Evolutionary conservation across 169 alveolate genomes (phyloP), one percentile per base, ranked within the genome.

Genomic region (Plasmodium ovale): DNA sequence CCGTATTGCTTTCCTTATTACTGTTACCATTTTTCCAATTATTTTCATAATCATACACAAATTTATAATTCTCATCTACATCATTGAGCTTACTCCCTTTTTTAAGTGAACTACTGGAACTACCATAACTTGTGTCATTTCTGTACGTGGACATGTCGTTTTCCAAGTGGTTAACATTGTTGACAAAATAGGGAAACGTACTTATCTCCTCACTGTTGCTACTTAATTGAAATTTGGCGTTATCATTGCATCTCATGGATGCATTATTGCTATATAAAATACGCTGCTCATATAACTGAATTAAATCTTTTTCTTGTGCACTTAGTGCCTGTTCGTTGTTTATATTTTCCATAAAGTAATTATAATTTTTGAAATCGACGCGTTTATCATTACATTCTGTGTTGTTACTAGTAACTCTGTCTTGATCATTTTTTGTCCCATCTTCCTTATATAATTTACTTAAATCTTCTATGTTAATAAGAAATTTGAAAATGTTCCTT

Each of bases 401-500:
- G 14, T 14, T 54, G 19, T 54, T 44, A 54, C 54, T 72, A 42
- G 19, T 56, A 27, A 54, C 44, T 39, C 39, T 10, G 5, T 47
- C 29, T 29, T 29, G 31, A 35, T 72, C 29, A 44, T 51, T 54
- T 23, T 60, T 53, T 9, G 23, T n/a, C 16, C 39, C 16, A 19
- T 31, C 53, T 59, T 42, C 77, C 16, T 1, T 67, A 29, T 67
- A 39, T 42, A 67, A 35, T n/a, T 4, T 67, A 19, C 49, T 67
- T 54, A 74, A 74, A 21, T 74, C 68, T 10, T 74, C 77, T 53
- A 74, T 16, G 31, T 74, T 54, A 12, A 74, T 39, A 9, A 74
- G 88, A 23, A 47, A 59, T 10, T 74, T 65, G 33, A 74, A 44
- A 44, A 74, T 42, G 10, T 23, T 19, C 1, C 19, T 54, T 9